Percentiles rank a stretch among this genome's conserved stretches.
These are phyloP conservation scores for Rhamnella rubrinervis DNA, from an alignment of 331 rosid species.

Conservation along the genomic window DNA sequence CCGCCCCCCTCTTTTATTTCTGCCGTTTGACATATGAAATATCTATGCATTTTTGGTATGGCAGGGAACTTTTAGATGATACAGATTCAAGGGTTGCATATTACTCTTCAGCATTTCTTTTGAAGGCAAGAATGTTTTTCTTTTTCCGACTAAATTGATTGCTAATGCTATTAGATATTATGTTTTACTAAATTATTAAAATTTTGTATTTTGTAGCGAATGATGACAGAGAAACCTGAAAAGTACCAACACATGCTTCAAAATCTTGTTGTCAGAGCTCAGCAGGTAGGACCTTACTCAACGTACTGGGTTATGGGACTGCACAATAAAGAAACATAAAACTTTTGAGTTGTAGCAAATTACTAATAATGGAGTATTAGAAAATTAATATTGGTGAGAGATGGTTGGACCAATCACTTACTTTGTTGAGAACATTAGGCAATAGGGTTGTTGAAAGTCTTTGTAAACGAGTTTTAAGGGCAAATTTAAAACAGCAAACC, in stretches of 20 bases:
- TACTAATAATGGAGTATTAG: not conserved
- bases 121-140: constrained; percentile 60
- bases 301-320: not conserved
- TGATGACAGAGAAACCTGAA: constrained; percentile 98
- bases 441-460: not conserved
- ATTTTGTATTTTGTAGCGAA: constrained; percentile 59
- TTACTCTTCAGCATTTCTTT: constrained; percentile 96
- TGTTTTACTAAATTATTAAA: constrained; percentile 16
- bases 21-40: constrained; percentile 11
- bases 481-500: not conserved
- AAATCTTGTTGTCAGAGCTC: constrained; percentile 92
- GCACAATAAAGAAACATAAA: not conserved
- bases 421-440: not conserved
- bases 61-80: constrained; percentile 94
- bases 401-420: no score
- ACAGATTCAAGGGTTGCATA: constrained; percentile 98
- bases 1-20: not conserved
- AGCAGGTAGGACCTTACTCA: constrained; percentile 66
- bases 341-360: not conserved
- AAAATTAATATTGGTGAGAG: not conserved
- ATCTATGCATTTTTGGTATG: constrained; percentile 19
- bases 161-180: constrained; percentile 12
- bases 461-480: not conserved
- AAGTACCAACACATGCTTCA: constrained; percentile 96
- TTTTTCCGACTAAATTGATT: constrained; percentile 17